phyloP scores from a whole-genome alignment of 768 basidiomycete genomes.

The Suillus bovinus region DNA sequence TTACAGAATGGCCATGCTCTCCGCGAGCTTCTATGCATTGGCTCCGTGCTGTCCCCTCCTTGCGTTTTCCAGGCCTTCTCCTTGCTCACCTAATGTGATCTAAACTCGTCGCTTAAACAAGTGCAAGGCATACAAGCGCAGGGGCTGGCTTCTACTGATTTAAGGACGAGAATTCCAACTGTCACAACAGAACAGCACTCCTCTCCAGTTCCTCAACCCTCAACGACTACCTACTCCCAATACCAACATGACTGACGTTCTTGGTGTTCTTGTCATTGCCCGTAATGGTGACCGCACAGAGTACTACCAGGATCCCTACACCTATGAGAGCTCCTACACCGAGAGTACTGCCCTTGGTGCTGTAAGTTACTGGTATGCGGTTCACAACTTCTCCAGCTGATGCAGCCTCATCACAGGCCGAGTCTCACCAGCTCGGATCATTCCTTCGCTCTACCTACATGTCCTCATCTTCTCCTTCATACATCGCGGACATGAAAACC shows the following conservation, averaged over 20 bases:
- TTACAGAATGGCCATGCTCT: neutral
- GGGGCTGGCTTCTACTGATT: neutral
- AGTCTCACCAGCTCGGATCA: conserved; percentile 66
- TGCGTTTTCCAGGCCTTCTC: conserved; percentile 7
- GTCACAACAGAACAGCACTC: conserved; percentile 12
- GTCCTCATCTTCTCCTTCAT: conserved; percentile 62
- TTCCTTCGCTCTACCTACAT: conserved; percentile 68
- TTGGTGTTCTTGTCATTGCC: conserved; percentile 75
- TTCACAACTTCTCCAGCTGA: neutral
- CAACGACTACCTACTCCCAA: conserved; percentile 8
- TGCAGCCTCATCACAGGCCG: conserved; percentile 41
- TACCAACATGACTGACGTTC: conserved; percentile 47
- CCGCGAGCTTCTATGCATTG: conserved; percentile 8
- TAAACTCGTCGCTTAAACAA: conserved; percentile 1
- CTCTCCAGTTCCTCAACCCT: conserved; percentile 11
- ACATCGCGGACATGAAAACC: conserved; percentile 61
- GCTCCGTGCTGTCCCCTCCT: conserved; percentile 5
- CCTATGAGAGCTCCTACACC: conserved; percentile 60
- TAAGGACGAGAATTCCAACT: conserved; percentile 3
- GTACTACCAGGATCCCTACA: conserved; percentile 71
- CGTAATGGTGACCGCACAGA: conserved; percentile 76
- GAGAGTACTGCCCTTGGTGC: conserved; percentile 78
- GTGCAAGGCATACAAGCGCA: conserved; percentile 1
- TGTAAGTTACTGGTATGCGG: conserved; percentile 37
- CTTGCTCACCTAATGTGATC: conserved; percentile 7